phyloP scores from a whole-genome alignment of 1,139 yeast species.

The Petasospora rhodanensis region DNA sequence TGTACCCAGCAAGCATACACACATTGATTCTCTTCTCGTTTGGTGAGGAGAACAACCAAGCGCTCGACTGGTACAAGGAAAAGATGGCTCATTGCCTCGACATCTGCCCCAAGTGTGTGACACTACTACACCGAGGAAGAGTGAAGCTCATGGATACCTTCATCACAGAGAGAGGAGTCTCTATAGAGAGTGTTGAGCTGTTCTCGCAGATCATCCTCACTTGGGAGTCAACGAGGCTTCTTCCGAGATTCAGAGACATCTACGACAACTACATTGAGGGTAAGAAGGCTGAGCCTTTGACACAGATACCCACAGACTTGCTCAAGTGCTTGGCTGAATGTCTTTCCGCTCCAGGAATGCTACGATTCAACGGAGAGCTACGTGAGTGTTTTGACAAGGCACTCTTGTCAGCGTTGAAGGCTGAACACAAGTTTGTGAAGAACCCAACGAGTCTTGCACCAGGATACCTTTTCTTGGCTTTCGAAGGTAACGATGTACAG shows the following conservation, averaged over 20 bases:
- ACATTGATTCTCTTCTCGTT: constrained; percentile 57
- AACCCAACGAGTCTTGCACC: constrained; percentile 32
- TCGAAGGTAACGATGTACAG: constrained; percentile 47
- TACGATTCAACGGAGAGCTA: constrained; percentile 36
- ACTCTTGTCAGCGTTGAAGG: constrained; percentile 27
- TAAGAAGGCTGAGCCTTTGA: constrained; percentile 12
- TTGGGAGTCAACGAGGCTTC: constrained; percentile 48
- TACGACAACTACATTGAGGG: constrained; percentile 18
- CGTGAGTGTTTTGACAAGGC: constrained; percentile 32
- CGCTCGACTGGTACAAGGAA: constrained; percentile 40
- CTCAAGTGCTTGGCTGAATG: constrained; percentile 41
- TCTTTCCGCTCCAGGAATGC: constrained; percentile 45
- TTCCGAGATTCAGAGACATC: constrained; percentile 29
- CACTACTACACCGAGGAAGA: constrained; percentile 48
- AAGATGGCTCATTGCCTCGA: constrained; percentile 37
- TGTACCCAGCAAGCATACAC: constrained; percentile 48
- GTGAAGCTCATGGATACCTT: constrained; percentile 48
- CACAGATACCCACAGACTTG: constrained; percentile 26
- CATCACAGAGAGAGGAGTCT: constrained; percentile 45
- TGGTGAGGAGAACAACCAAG: constrained; percentile 35
- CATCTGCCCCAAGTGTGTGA: constrained; percentile 48
- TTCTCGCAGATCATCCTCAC: constrained; percentile 45
- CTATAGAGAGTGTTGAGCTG: constrained; percentile 42
- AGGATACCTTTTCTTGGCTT: constrained; percentile 47
- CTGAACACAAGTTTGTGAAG: constrained; percentile 25